phyloP scores from a whole-genome alignment of 306 rosid species.

The Lathyrus aphaca region DNA sequence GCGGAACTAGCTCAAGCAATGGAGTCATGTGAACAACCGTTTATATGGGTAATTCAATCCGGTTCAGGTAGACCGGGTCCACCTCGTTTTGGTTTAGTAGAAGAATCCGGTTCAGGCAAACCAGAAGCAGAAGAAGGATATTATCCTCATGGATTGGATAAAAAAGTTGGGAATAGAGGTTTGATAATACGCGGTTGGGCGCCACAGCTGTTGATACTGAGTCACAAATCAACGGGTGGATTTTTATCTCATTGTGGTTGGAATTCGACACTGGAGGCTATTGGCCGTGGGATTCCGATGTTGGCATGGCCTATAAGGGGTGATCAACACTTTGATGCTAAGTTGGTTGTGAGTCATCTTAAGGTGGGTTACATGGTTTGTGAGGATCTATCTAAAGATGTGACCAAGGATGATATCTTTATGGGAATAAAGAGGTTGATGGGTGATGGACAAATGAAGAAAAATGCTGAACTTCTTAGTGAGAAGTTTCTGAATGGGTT shows the following conservation, averaged over 20 bases:
- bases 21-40: conserved; percentile 43
- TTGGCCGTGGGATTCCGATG: conserved; percentile 65
- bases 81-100: too few relatives aligned
- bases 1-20: conserved; percentile 45
- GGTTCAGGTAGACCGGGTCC: conserved; percentile 52
- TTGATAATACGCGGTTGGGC: conserved; percentile 80
- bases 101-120: conserved; percentile 30
- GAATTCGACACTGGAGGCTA: conserved; percentile 71
- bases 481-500: conserved; percentile 53
- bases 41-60: conserved; percentile 65
- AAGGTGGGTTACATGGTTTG: conserved; percentile 50
- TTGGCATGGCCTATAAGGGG: conserved; percentile 75
- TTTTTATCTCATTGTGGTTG: conserved; percentile 75
- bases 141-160: conserved; percentile 52
- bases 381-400: conserved; percentile 36
- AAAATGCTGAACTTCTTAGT: conserved; percentile 37
- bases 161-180: conserved; percentile 51
- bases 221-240: conserved; percentile 74
- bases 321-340: conserved; percentile 57
- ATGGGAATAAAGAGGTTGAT: conserved; percentile 54
- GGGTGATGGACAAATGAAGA: conserved; percentile 48
- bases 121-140: conserved; percentile 25
- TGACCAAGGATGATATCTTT: conserved; percentile 47
- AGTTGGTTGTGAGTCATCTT: conserved; percentile 52
- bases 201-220: conserved; percentile 71